These are phyloP conservation scores for Metschnikowia santaceciliae DNA, from an alignment of 805 yeast species.

Conservation along the genomic window DNA sequence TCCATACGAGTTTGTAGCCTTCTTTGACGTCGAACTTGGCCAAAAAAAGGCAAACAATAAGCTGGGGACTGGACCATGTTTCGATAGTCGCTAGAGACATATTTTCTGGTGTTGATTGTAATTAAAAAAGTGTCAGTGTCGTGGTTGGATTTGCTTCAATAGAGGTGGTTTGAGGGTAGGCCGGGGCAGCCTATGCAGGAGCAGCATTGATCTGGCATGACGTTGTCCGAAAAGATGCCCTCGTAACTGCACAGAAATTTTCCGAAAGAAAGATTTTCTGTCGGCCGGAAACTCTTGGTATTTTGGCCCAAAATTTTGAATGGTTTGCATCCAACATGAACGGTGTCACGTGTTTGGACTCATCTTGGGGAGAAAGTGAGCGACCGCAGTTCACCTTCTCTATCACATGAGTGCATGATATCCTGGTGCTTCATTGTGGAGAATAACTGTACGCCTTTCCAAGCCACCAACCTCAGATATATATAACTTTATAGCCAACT, in stretches of 20 bases:
- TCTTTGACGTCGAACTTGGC: slow-evolving; percentile 31
- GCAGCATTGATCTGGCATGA: not conserved
- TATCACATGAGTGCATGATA: not conserved
- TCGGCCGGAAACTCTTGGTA: too few species aligned
- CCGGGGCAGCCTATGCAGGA: not conserved
- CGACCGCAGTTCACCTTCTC: not conserved
- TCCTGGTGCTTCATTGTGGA: not conserved
- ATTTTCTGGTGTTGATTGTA: not conserved
- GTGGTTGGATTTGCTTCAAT: not conserved
- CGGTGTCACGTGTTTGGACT: not conserved
- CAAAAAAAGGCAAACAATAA: slow-evolving; percentile 31
- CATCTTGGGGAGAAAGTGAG: not conserved
- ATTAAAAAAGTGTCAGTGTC: not conserved
- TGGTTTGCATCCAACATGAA: not conserved
- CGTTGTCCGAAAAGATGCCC: not conserved
- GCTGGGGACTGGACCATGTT: slow-evolving; percentile 17
- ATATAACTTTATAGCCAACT: too few species aligned
- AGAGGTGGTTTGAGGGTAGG: not conserved
- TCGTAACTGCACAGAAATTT: not conserved
- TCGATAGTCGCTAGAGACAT: slow-evolving; percentile 1
- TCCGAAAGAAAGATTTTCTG: too few species aligned
- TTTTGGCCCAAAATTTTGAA: not conserved
- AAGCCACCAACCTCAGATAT: too few species aligned
- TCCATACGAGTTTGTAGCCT: slow-evolving; percentile 40
- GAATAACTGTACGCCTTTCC: not conserved